Conservation (phyloP, 2,329 filamentous ascomycete species). For the Cryphonectria radicalis region DNA sequence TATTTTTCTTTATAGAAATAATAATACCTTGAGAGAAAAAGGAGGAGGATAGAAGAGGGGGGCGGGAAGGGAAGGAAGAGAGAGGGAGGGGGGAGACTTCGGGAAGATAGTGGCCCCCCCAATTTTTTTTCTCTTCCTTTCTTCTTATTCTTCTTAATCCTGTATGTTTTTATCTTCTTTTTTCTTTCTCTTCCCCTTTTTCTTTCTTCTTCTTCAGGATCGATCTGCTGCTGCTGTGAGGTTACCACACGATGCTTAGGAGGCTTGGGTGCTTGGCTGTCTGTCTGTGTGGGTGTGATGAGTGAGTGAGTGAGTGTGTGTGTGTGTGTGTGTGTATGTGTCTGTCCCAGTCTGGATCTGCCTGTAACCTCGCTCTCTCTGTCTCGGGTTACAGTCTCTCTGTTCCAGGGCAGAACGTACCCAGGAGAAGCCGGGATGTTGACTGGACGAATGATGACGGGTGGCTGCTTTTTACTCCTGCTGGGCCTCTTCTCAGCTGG, state of each 20-base stretch:
- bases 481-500: conserved; percentile 4
- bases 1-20: conserved; percentile 34
- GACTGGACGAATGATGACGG: conserved; percentile 5
- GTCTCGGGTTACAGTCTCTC: conserved; percentile 1
- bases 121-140: not conserved
- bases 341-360: not conserved
- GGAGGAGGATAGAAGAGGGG: too few species aligned
- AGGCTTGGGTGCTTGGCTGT: not conserved
- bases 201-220: not conserved
- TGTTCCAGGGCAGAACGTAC: conserved; percentile 8
- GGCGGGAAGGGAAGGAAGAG: not conserved
- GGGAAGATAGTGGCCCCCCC: conserved; percentile 11
- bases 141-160: not conserved
- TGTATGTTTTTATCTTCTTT: not conserved
- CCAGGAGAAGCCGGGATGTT: conserved; percentile 6
- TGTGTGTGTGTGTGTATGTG: not conserved
- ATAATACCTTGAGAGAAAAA: not conserved
- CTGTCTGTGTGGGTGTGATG: not conserved
- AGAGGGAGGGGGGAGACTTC: not conserved
- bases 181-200: not conserved
- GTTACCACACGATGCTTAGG: not conserved
- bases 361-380: not conserved
- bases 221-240: conserved; percentile 8
- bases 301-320: not conserved
- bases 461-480: conserved; percentile 11